Percentiles rank a stretch among this genome's conserved stretches.
Evolutionary conservation across 306 rosid species (phyloP).

Genomic region (Echinosophora koreensis): DNA sequence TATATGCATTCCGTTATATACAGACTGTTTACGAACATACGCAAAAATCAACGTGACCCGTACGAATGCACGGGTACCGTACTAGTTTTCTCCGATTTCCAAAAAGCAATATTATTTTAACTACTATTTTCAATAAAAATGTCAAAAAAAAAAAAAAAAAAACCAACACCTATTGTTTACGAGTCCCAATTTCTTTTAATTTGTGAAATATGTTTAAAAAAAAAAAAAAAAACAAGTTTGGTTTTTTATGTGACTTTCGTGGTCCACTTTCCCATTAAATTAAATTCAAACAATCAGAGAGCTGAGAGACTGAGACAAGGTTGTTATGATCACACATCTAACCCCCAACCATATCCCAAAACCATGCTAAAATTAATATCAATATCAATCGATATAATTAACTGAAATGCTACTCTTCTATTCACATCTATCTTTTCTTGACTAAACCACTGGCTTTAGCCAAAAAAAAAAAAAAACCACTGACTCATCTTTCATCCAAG

Average conservation of each 20-base stretch:
- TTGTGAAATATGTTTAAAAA: not conserved
- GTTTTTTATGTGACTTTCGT: not conserved
- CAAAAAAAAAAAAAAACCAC: too few relatives aligned
- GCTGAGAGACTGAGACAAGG: constrained; percentile 25
- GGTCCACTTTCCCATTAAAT: not conserved
- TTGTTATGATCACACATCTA: constrained; percentile 57
- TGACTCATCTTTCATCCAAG: not conserved
- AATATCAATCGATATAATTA: constrained; percentile 21
- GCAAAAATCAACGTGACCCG: too few relatives aligned
- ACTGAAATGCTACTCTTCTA: not conserved
- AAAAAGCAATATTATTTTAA: too few relatives aligned
- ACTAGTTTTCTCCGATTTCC: too few relatives aligned
- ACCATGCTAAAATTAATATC: constrained; percentile 36
- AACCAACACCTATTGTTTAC: not conserved
- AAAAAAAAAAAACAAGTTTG: not conserved
- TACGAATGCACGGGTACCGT: too few relatives aligned
- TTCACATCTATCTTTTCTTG: not conserved
- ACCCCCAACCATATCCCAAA: constrained; percentile 57
- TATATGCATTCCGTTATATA: too few relatives aligned
- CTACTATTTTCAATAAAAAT: too few relatives aligned
- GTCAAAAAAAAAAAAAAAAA: too few relatives aligned
- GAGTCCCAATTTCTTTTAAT: not conserved
- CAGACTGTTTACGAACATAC: too few relatives aligned
- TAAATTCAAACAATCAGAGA: not conserved
- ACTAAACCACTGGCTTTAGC: too few relatives aligned